These are phyloP conservation scores for Polytrichum commune DNA, from an alignment of 225 moss, liverwort and hornwort genomes.

Conservation along the genomic window DNA sequence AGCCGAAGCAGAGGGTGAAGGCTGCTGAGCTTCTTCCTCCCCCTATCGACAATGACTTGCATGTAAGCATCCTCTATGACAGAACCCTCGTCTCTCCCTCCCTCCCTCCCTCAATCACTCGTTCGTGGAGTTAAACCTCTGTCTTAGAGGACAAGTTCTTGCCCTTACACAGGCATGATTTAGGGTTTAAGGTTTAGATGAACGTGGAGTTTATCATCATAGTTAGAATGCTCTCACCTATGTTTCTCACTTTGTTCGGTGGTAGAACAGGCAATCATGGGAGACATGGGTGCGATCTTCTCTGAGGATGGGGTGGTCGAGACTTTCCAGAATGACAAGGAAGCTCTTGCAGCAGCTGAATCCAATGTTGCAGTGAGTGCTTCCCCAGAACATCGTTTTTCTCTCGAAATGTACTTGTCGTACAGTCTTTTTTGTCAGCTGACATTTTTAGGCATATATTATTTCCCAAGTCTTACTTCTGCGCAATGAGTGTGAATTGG, in stretches of 20 bases:
- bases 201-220: no score
- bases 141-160: neutral
- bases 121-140: neutral
- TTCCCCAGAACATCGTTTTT: conserved; percentile 4
- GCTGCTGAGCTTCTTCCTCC: conserved; percentile 59
- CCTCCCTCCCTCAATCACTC: neutral
- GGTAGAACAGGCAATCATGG: conserved; percentile 65
- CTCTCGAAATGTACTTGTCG: neutral
- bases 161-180: neutral
- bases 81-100: neutral
- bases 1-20: conserved; percentile 26
- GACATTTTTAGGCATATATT: no score
- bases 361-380: conserved; percentile 65
- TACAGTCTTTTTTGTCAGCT: neutral
- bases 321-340: conserved; percentile 82
- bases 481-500: no score
- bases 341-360: conserved; percentile 73
- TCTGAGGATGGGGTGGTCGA: conserved; percentile 57
- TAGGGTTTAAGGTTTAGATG: conserved; percentile 2
- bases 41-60: conserved; percentile 86
- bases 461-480: no score
- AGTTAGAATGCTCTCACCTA: neutral
- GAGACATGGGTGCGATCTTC: conserved; percentile 78
- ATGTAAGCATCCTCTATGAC: conserved; percentile 38
- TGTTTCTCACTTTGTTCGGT: neutral